Evolutionary conservation across 305 asterid genomes (phyloP), one percentile per base, ranked within the genome.

Genomic region (Rubia balearica): DNA sequence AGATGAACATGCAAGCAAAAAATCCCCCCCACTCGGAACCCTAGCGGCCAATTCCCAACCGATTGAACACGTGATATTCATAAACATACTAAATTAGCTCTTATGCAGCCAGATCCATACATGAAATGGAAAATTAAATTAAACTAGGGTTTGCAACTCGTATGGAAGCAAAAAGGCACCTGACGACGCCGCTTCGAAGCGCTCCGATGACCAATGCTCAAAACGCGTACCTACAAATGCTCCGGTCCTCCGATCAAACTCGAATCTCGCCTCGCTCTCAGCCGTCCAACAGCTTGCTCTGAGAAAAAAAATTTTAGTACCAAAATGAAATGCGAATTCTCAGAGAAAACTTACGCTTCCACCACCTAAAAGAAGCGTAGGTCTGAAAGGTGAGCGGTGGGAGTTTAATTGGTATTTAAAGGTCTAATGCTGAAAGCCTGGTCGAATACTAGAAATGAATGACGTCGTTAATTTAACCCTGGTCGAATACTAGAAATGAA

Each of bases 291-390:
- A 19, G 71, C 41, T 70, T 7, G 22, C 55, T 40, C 69, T 66
- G 65, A 59, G 36, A 33, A 33, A 0, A 33, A 33, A 33, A 33
- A 21, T 0, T 33, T 2, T 22, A 22, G 8, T 60, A 12, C 3
- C 4, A 60, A 60, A 60, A 60, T 22, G 65, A 22, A 24, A 60
- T 22, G 38, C 40, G 38, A 60, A 60, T 60, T 27, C 65, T 30
- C 65, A 60, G 65, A 71, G 70, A 73, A 69, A 78, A 67, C 88
- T 17, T 70, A 83, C 89, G 89, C 95, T 85, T 80, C 90, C 80
- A 78, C 48, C 80, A 78, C 48, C 64, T 65, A 72, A 51, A 83
- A 86, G 85, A 89, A 87, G 89, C 89, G 82, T 51, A 82, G 80
- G 81, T 51, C 40, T 42, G 65, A 59, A 12, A 14, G n/a, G 22